These are phyloP conservation scores for Anthoceros angustus DNA, from an alignment of 225 moss, liverwort and hornwort species.

Conservation along the genomic window DNA sequence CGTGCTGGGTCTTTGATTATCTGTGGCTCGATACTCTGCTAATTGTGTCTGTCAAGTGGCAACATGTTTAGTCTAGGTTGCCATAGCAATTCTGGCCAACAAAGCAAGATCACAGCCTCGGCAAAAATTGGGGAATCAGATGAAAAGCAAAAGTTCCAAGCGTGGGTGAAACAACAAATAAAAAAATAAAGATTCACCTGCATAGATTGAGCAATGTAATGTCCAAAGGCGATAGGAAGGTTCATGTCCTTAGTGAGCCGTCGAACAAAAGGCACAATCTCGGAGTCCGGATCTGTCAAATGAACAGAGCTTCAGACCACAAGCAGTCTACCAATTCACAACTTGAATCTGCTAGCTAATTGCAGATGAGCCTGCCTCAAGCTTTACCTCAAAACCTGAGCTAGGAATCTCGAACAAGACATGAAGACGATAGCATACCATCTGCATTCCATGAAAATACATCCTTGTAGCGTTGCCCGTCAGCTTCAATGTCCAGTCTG, in stretches of 20 bases:
- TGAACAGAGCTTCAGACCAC: neutral
- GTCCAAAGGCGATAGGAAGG: conserved; percentile 28
- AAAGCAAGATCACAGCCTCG: neutral
- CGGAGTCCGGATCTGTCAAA: conserved; percentile 31
- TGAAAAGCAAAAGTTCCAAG: too few species aligned
- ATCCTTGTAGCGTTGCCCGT: conserved; percentile 39
- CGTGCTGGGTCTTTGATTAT: conserved; percentile 34
- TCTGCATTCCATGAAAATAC: conserved; percentile 40
- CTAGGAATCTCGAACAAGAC: neutral
- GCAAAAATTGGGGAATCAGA: too few species aligned
- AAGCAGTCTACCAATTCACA: neutral
- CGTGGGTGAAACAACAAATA: neutral
- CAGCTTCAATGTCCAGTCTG: conserved; percentile 33
- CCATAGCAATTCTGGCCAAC: neutral
- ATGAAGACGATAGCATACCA: conserved; percentile 12
- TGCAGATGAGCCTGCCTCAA: neutral
- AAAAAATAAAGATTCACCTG: conserved; percentile 15
- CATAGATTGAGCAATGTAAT: conserved; percentile 36
- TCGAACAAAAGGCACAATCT: conserved; percentile 31
- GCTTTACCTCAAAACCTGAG: neutral
- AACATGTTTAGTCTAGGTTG: neutral
- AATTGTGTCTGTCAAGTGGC: conserved; percentile 26
- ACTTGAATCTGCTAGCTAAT: neutral
- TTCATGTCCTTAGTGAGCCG: conserved; percentile 32
- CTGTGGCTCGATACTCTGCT: conserved; percentile 31